These are phyloP conservation scores for Hygrophoropsis aurantiaca DNA, from an alignment of 768 basidiomycete genomes.

Conservation along the genomic window DNA sequence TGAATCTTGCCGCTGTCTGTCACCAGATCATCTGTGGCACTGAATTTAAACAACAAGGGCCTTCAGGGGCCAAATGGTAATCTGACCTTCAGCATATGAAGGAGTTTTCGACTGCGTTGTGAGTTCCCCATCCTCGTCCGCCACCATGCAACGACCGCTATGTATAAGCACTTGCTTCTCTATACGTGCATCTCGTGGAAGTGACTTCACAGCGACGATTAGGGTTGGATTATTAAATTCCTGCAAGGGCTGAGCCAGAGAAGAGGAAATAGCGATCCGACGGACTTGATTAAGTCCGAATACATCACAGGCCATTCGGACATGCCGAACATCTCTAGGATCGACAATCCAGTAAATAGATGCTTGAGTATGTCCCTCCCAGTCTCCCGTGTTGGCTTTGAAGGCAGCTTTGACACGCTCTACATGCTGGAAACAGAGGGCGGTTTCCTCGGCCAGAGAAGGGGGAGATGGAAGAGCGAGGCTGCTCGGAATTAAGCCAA, in stretches of 20 bases:
- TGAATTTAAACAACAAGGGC: not conserved
- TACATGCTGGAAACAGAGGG: constrained; percentile 80
- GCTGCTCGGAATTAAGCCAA: constrained; percentile 79
- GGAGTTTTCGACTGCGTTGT: constrained; percentile 36
- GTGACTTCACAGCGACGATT: constrained; percentile 58
- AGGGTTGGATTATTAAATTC: constrained; percentile 37
- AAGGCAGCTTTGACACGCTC: constrained; percentile 64
- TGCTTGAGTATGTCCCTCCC: constrained; percentile 63
- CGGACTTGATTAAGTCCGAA: not conserved
- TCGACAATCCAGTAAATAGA: constrained; percentile 74
- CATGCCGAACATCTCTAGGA: constrained; percentile 34
- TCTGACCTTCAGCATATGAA: constrained; percentile 39
- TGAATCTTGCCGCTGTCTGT: constrained; percentile 21
- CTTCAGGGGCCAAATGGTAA: not conserved
- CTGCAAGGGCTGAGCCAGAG: no score
- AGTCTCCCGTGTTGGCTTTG: constrained; percentile 48
- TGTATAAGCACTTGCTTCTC: constrained; percentile 79
- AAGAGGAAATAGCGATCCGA: no score
- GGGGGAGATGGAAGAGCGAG: constrained; percentile 65
- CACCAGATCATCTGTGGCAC: not conserved
- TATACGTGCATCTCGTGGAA: constrained; percentile 71
- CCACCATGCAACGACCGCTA: constrained; percentile 54
- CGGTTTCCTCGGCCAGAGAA: constrained; percentile 58
- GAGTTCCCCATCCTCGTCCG: constrained; percentile 49
- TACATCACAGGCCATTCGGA: constrained; percentile 39